Percentiles rank a stretch among this genome's conserved stretches.
These are phyloP conservation scores for Amanita rubescens DNA, from an alignment of 768 basidiomycete species.

Conservation along the genomic window DNA sequence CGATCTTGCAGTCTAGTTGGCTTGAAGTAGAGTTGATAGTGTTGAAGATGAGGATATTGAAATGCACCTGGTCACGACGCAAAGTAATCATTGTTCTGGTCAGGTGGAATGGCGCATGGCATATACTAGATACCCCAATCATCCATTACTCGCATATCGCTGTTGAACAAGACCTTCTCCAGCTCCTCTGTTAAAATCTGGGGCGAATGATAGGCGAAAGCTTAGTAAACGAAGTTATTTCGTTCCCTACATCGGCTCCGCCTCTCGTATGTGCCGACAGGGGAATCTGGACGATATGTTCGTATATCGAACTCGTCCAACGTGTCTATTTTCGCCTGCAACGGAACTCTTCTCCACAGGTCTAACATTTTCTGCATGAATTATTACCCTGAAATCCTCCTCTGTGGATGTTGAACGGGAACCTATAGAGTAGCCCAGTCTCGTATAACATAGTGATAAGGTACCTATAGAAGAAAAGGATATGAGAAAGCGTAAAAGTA, in stretches of 20 bases:
- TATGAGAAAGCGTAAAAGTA: too few relatives aligned
- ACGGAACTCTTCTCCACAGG: not conserved
- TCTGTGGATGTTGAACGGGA: too few relatives aligned
- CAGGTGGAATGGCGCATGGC: not conserved
- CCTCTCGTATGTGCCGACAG: not conserved
- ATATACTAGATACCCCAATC: slow-evolving; percentile 8
- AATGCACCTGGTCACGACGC: not conserved
- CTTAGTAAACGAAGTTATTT: not conserved
- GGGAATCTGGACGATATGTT: not conserved
- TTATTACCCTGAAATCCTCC: too few relatives aligned
- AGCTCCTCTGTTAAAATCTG: not conserved
- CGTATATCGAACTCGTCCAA: not conserved
- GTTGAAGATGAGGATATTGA: slow-evolving; percentile 5
- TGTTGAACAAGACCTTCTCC: not conserved
- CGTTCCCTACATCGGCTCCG: not conserved
- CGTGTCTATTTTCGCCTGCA: not conserved
- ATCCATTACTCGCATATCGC: slow-evolving; percentile 2
- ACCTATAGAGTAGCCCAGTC: too few relatives aligned
- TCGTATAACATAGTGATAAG: too few relatives aligned
- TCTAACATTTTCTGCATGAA: not conserved
- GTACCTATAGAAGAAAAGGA: too few relatives aligned
- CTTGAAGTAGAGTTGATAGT: slow-evolving; percentile 2
- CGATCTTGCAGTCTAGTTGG: slow-evolving; percentile 5
- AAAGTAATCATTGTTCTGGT: not conserved
- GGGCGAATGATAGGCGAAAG: not conserved